A percentile compares a stretch with the other conserved stretches of the same genome.
Conservation (phyloP, 2,329 filamentous ascomycete genomes). For the Exserohilum rostratum region DNA sequence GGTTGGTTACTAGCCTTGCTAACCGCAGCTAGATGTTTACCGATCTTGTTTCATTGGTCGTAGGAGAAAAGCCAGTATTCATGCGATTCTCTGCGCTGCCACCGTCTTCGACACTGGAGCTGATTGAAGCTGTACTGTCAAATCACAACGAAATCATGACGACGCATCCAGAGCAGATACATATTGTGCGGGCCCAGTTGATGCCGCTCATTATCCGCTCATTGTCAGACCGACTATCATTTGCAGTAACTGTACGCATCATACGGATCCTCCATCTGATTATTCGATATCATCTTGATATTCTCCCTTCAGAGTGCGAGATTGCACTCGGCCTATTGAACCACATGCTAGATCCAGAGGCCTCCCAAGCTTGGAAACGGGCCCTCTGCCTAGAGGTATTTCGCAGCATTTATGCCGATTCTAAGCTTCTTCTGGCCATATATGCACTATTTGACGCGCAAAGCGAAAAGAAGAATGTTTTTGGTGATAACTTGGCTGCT, state of each 20-base stretch:
- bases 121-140: slow-evolving; percentile 87
- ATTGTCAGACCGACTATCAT: slow-evolving; percentile 77
- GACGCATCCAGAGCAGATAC: slow-evolving; percentile 77
- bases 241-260: slow-evolving; percentile 81
- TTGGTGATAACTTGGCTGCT: slow-evolving; percentile 81
- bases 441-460: slow-evolving; percentile 79
- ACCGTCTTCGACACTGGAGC: slow-evolving; percentile 83
- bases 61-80: slow-evolving; percentile 82
- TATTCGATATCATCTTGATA: slow-evolving; percentile 75
- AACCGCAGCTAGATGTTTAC: slow-evolving; percentile 70
- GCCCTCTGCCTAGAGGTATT: slow-evolving; percentile 91
- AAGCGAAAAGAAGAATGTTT: slow-evolving; percentile 73
- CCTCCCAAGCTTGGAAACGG: slow-evolving; percentile 79
- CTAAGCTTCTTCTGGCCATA: slow-evolving; percentile 76
- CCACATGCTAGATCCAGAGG: slow-evolving; percentile 85
- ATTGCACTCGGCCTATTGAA: slow-evolving; percentile 82
- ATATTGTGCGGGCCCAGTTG: slow-evolving; percentile 76
- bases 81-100: slow-evolving; percentile 79
- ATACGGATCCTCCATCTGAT: slow-evolving; percentile 83
- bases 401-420: slow-evolving; percentile 81
- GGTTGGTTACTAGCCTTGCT: not conserved
- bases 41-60: slow-evolving; percentile 86
- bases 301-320: slow-evolving; percentile 79
- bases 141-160: slow-evolving; percentile 84
- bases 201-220: slow-evolving; percentile 83